Conservation (phyloP, 1,284 basidiomycete species). For the Ceratobasidium sp. region DNA sequence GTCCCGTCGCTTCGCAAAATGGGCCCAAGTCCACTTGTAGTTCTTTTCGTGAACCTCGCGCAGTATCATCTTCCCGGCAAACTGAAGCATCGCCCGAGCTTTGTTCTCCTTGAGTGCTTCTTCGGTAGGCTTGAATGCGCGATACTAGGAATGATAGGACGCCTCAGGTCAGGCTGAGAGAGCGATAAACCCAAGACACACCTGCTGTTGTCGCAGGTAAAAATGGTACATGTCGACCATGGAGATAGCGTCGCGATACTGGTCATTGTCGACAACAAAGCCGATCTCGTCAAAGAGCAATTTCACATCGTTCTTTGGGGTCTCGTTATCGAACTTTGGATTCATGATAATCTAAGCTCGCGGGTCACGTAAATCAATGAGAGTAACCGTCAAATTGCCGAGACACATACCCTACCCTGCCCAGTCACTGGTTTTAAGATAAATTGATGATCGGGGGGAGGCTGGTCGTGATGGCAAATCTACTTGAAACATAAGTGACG, state of each 20-base stretch:
- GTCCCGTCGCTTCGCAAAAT: conserved; percentile 88
- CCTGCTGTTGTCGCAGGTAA: conserved; percentile 88
- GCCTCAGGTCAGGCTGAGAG: background rate
- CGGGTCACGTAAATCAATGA: conserved; percentile 10
- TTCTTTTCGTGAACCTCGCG: conserved; percentile 86
- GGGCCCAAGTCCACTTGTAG: conserved; percentile 90
- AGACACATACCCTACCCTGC: conserved; percentile 77
- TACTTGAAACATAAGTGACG: conserved; percentile 49
- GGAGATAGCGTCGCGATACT: conserved; percentile 94
- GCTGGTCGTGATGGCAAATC: conserved; percentile 67
- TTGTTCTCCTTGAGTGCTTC: conserved; percentile 69
- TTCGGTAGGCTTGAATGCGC: conserved; percentile 73
- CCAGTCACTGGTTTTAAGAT: conserved; percentile 96
- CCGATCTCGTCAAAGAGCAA: conserved; percentile 95
- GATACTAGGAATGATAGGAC: conserved; percentile 64
- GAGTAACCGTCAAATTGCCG: background rate
- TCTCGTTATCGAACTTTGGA: conserved; percentile 72
- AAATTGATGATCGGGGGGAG: conserved; percentile 81
- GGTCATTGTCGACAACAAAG: conserved; percentile 89
- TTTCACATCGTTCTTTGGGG: conserved; percentile 87
- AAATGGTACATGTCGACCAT: conserved; percentile 98
- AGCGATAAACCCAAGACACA: conserved; percentile 51
- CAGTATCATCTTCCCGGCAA: conserved; percentile 83
- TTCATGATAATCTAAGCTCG: conserved; percentile 77
- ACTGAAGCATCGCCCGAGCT: conserved; percentile 77